These are phyloP conservation scores for Nicotiana tabacum DNA, from an alignment of 257 asterid genomes.

Conservation along the genomic window DNA sequence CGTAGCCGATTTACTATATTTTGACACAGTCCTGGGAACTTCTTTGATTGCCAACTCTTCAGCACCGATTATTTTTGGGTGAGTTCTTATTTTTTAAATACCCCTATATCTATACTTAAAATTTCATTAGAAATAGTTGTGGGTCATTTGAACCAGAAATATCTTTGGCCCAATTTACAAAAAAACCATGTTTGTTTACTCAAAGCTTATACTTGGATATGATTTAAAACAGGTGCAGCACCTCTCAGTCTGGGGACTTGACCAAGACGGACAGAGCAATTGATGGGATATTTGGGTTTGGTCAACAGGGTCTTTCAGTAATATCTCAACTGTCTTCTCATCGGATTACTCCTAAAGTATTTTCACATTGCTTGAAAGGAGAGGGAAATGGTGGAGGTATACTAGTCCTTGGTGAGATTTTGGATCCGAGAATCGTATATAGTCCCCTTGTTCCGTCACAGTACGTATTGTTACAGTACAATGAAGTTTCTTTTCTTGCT, in stretches of 20 bases:
- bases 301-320: constrained; percentile 72
- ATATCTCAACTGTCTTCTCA: constrained; percentile 76
- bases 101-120: neutral
- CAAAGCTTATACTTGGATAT: neutral
- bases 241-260: constrained; percentile 68
- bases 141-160: neutral
- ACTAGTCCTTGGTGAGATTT: constrained; percentile 91
- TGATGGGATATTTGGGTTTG: constrained; percentile 92
- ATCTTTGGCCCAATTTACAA: neutral
- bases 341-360: constrained; percentile 72
- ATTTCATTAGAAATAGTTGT: neutral
- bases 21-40: constrained; percentile 65
- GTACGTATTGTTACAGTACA: constrained; percentile 45
- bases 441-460: constrained; percentile 94
- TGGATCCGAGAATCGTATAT: constrained; percentile 82
- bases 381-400: constrained; percentile 84
- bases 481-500: neutral
- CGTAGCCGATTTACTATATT: constrained; percentile 64
- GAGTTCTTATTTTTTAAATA: constrained; percentile 17
- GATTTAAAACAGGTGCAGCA: constrained; percentile 71
- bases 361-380: constrained; percentile 91
- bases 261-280: constrained; percentile 81
- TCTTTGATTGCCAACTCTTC: constrained; percentile 72
- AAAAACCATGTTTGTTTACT: neutral
- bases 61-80: constrained; percentile 89